These are phyloP conservation scores for Phialophora macrospora DNA, from an alignment of 2,329 filamentous ascomycete genomes.

Conservation along the genomic window DNA sequence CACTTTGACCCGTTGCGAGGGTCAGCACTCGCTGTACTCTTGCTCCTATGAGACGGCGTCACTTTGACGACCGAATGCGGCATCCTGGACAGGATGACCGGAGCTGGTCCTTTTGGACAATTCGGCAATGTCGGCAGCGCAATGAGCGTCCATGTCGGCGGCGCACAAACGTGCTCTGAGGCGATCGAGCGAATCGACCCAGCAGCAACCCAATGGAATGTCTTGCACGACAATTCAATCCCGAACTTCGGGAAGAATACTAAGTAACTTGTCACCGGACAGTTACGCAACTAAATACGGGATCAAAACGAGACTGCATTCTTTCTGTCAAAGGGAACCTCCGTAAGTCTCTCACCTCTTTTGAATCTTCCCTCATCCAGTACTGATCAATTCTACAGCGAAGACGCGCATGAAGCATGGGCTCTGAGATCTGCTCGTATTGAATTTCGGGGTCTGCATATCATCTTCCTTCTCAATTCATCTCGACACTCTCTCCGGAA, in stretches of 20 bases:
- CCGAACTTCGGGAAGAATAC: too few species aligned
- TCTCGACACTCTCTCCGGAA: background rate
- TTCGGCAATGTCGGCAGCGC: background rate
- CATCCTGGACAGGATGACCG: background rate
- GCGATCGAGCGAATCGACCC: background rate
- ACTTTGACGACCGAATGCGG: too few species aligned
- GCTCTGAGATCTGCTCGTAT: background rate
- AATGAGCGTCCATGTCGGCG: background rate
- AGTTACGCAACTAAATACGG: background rate
- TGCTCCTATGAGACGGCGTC: background rate
- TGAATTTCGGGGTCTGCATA: background rate
- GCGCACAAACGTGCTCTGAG: background rate
- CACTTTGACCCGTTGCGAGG: constrained; percentile 8
- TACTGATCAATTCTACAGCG: background rate
- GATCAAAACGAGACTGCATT: background rate
- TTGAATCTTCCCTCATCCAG: background rate
- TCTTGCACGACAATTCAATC: background rate
- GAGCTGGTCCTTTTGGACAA: background rate
- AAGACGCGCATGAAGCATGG: background rate
- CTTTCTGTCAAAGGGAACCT: background rate
- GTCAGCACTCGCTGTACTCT: background rate
- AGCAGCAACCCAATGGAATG: too few species aligned
- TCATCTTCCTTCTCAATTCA: background rate
- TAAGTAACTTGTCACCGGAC: background rate
- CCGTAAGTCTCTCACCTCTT: background rate